Evolutionary conservation across 2,329 filamentous ascomycete genomes (phyloP).

Genomic region (Septoria petroselini): DNA sequence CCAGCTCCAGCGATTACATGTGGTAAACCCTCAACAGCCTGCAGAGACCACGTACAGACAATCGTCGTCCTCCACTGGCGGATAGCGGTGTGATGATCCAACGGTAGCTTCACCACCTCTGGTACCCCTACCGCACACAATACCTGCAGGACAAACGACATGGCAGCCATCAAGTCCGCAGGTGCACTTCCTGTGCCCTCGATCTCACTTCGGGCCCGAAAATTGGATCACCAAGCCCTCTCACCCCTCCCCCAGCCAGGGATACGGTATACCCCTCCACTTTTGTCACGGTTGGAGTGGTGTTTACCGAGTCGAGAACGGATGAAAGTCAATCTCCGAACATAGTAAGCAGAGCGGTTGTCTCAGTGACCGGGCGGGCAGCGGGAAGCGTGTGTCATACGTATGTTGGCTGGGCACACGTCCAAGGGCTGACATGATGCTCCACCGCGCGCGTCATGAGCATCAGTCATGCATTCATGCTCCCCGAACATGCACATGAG

Average conservation of each 20-base stretch:
- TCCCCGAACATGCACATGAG: too few relatives aligned
- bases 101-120: neutral
- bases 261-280: neutral
- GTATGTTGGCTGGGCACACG: too few relatives aligned
- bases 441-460: too few relatives aligned
- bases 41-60: too few relatives aligned
- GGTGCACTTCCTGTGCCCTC: neutral
- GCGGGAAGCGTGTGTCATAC: too few relatives aligned
- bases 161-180: neutral
- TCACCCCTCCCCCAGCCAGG: neutral
- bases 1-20: neutral
- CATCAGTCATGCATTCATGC: too few relatives aligned
- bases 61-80: neutral
- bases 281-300: neutral
- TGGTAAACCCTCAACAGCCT: too few relatives aligned
- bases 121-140: neutral
- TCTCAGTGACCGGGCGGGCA: too few relatives aligned
- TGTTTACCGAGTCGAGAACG: conserved; percentile 1
- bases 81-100: conserved; percentile 4
- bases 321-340: too few relatives aligned
- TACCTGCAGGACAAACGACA: neutral
- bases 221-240: neutral
- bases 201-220: conserved; percentile 2
- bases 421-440: too few relatives aligned
- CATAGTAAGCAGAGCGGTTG: too few relatives aligned